phyloP scores from a whole-genome alignment of 306 rosid species.

The Hippophae gyantsensis region DNA sequence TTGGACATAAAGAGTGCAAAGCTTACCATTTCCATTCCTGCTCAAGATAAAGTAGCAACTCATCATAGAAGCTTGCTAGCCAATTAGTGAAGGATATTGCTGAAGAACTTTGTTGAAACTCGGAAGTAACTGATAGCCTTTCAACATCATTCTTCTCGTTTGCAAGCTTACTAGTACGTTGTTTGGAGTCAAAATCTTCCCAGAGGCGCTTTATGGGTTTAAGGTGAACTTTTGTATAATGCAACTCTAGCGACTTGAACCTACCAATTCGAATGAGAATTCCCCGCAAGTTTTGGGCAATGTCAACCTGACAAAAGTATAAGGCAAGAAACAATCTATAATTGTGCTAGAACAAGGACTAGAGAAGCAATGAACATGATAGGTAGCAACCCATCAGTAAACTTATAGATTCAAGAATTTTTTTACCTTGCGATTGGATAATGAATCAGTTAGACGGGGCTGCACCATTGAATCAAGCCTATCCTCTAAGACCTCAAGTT shows the following conservation, averaged over 20 bases:
- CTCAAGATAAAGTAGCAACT: conserved; percentile 88
- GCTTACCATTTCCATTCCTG: conserved; percentile 97
- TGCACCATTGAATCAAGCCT: conserved; percentile 93
- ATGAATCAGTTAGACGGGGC: conserved; percentile 89
- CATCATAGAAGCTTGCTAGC: conserved; percentile 91
- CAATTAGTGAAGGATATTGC: conserved; percentile 63
- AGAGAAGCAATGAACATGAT: neutral
- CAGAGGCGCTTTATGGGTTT: conserved; percentile 84
- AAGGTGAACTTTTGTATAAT: conserved; percentile 84
- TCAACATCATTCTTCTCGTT: conserved; percentile 56
- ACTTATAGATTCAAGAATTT: conserved; percentile 3
- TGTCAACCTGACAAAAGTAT: conserved; percentile 47
- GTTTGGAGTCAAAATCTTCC: conserved; percentile 77
- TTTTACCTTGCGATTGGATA: conserved; percentile 72
- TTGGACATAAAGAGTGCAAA: conserved; percentile 16
- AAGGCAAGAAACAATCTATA: neutral
- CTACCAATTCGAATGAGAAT: conserved; percentile 96
- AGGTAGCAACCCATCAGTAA: neutral
- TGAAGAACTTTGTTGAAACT: conserved; percentile 41
- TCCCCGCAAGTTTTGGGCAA: conserved; percentile 81
- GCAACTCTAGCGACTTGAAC: conserved; percentile 84
- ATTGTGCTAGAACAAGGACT: conserved; percentile 8
- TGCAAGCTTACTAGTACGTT: conserved; percentile 41
- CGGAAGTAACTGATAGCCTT: conserved; percentile 35
- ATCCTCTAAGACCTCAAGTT: conserved; percentile 96